phyloP scores from a whole-genome alignment of 2,329 filamentous ascomycete genomes.

The Neonectria coccinea region DNA sequence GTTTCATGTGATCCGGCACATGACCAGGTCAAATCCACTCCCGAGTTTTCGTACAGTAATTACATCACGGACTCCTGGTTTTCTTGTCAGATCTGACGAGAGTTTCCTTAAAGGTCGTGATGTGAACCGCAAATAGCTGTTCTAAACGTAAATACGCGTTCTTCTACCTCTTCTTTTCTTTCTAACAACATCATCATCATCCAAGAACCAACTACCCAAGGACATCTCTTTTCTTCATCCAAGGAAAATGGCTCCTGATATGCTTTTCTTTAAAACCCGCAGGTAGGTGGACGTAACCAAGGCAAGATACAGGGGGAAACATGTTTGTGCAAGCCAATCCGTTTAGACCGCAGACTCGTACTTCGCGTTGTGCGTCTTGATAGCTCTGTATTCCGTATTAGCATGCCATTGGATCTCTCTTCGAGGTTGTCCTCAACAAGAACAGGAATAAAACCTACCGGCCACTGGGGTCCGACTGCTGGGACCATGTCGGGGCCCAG shows the following conservation, averaged over 20 bases:
- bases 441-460: slow-evolving; percentile 64
- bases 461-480: slow-evolving; percentile 95
- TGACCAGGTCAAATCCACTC: background rate
- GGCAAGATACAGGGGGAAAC: slow-evolving; percentile 41
- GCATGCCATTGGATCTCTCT: slow-evolving; percentile 3
- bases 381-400: slow-evolving; percentile 67
- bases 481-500: slow-evolving; percentile 97
- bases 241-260: slow-evolving; percentile 66
- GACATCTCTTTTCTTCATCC: slow-evolving; percentile 43
- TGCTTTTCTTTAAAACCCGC: slow-evolving; percentile 35
- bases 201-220: slow-evolving; percentile 37
- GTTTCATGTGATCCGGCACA: background rate
- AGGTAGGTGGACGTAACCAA: slow-evolving; percentile 33
- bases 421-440: background rate
- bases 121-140: slow-evolving; percentile 10
- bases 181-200: slow-evolving; percentile 35
- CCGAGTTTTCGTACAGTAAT: background rate
- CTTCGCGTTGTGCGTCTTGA: slow-evolving; percentile 79
- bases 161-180: slow-evolving; percentile 31
- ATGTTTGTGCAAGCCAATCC: slow-evolving; percentile 32
- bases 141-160: slow-evolving; percentile 13
- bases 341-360: slow-evolving; percentile 66
- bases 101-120: background rate
- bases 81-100: background rate
- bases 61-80: background rate